These are phyloP conservation scores for Fomitopsis pinicola DNA, from an alignment of 1,284 basidiomycete genomes.

Conservation along the genomic window DNA sequence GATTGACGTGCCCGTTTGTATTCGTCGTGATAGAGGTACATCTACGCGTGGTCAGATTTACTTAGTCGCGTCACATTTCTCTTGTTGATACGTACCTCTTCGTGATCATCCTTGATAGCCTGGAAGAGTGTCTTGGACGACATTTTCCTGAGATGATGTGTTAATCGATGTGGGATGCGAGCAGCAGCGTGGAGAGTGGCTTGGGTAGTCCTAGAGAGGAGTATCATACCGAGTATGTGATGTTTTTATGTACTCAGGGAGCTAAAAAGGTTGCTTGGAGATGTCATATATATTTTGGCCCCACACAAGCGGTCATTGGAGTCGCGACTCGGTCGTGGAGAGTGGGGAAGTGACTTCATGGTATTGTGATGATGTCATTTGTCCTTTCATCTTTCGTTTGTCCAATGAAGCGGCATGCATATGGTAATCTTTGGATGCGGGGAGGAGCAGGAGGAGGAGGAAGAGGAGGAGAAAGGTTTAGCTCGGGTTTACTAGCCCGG, in stretches of 20 bases:
- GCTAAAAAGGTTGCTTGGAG: neutral
- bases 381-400: neutral
- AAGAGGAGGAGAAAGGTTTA: too few species aligned
- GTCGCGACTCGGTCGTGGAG: too few species aligned
- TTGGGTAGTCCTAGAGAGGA: neutral
- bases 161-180: neutral
- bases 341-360: neutral
- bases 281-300: neutral
- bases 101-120: constrained; percentile 42
- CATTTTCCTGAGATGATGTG: constrained; percentile 17
- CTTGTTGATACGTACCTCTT: constrained; percentile 29
- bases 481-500: too few species aligned
- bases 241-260: neutral
- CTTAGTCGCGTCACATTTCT: neutral
- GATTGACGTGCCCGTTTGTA: constrained; percentile 35
- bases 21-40: constrained; percentile 54
- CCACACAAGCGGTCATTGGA: neutral
- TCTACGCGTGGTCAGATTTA: constrained; percentile 23
- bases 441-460: too few species aligned
- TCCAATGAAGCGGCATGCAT: neutral
- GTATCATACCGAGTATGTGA: neutral
- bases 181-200: neutral
- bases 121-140: constrained; percentile 31
- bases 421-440: neutral
- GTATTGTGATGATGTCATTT: neutral